Evolutionary conservation across 23 red algal genomes (phyloP).

Genomic region (Gracilaria domingensis): DNA sequence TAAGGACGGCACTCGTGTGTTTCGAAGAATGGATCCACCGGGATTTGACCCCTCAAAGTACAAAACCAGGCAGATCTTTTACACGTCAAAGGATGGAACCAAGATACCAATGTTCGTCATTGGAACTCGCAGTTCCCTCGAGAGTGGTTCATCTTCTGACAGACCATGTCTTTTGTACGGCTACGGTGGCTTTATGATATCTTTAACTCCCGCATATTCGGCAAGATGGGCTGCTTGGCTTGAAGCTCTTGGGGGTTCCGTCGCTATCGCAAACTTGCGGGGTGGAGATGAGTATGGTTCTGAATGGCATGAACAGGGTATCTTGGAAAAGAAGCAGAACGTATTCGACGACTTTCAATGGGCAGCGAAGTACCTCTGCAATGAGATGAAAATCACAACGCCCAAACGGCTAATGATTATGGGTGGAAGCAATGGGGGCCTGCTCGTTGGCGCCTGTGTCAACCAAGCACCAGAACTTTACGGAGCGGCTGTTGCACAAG

Average conservation of each 20-base stretch:
- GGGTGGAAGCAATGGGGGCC: constrained; percentile 85
- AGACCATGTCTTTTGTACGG: constrained; percentile 78
- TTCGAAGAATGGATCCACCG: constrained; percentile 74
- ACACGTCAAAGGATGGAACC: constrained; percentile 76
- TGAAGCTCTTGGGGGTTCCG: constrained; percentile 63
- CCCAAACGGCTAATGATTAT: constrained; percentile 70
- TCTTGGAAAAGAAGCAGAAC: constrained; percentile 76
- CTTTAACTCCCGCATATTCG: constrained; percentile 73
- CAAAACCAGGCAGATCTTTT: constrained; percentile 74
- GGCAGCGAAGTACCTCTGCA: constrained; percentile 60
- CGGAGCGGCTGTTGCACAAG: constrained; percentile 78
- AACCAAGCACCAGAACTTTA: constrained; percentile 85
- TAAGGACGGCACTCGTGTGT: constrained; percentile 68
- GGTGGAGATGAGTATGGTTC: constrained; percentile 85
- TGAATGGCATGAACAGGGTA: constrained; percentile 84
- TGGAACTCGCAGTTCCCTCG: constrained; percentile 23
- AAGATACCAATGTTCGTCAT: constrained; percentile 78
- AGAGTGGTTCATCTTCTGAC: neutral
- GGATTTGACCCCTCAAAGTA: constrained; percentile 73
- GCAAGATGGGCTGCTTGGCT: constrained; percentile 66
- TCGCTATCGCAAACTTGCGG: constrained; percentile 84
- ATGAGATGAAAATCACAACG: constrained; percentile 45
- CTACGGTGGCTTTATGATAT: constrained; percentile 87
- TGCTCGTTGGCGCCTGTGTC: constrained; percentile 81
- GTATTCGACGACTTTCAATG: constrained; percentile 84